A percentile compares a stretch with the other conserved stretches of the same genome.
Evolutionary conservation across 768 basidiomycete species (phyloP).

Genomic region (Lactarius hengduanensis): DNA sequence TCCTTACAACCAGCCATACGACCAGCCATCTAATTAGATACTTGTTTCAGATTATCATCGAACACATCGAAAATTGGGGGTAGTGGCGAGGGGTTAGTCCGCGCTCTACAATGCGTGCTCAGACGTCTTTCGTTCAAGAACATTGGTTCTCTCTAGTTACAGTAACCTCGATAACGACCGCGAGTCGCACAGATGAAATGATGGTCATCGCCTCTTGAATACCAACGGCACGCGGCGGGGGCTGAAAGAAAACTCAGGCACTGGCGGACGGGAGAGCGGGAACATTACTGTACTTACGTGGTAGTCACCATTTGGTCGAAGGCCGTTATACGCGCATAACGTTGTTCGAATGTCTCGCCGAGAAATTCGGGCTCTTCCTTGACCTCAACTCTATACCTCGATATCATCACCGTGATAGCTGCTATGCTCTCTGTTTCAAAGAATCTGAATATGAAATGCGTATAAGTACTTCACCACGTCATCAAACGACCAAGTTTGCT

Average conservation of each 20-base stretch:
- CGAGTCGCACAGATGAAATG: neutral
- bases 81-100: neutral
- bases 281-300: neutral
- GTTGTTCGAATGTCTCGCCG: constrained; percentile 44
- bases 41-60: neutral
- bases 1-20: neutral
- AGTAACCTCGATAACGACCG: too few relatives aligned
- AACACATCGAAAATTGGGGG: neutral
- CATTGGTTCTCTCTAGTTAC: neutral
- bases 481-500: neutral
- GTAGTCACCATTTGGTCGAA: neutral
- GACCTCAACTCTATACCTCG: constrained; percentile 45
- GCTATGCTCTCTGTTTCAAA: constrained; percentile 50
- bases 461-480: neutral
- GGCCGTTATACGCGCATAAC: constrained; percentile 34
- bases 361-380: constrained; percentile 51
- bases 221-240: constrained; percentile 27
- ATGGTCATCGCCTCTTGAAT: constrained; percentile 25
- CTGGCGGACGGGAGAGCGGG: too few relatives aligned
- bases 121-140: neutral
- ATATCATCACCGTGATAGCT: constrained; percentile 46
- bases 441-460: constrained; percentile 37
- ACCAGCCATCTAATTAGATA: neutral
- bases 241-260: constrained; percentile 7
- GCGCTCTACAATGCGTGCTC: neutral